Percentiles rank a stretch among this genome's conserved stretches.
Conservation (phyloP, 1,139 yeast genomes). For the Debaryomyces udenii region DNA sequence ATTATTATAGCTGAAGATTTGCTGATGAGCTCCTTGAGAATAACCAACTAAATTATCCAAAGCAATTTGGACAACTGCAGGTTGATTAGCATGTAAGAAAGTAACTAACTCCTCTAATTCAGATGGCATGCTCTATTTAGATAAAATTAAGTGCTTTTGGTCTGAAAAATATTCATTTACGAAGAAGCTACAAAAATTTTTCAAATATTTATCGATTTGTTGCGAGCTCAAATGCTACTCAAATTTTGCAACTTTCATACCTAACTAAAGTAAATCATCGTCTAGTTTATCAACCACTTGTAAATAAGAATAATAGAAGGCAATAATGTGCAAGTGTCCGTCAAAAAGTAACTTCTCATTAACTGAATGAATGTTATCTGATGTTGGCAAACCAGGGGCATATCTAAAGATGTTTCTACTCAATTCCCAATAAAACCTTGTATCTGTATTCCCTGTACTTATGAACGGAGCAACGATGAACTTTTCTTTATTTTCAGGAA, state of each 20-base stretch:
- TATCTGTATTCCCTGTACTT: conserved; percentile 46
- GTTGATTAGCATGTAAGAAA: conserved; percentile 82
- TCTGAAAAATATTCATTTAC: not conserved
- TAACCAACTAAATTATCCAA: conserved; percentile 82
- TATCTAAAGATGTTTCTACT: conserved; percentile 42
- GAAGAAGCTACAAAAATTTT: conserved; percentile 9
- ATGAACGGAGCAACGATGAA: conserved; percentile 38
- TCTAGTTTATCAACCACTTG: conserved; percentile 32
- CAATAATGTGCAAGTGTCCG: conserved; percentile 20
- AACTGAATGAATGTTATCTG: conserved; percentile 34
- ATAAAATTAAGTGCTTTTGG: not conserved
- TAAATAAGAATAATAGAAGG: conserved; percentile 42
- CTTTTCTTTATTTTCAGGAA: conserved; percentile 29
- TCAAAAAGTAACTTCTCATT: conserved; percentile 35
- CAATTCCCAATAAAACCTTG: conserved; percentile 45
- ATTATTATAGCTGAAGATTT: conserved; percentile 70
- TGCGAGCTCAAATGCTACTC: conserved; percentile 3
- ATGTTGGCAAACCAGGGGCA: conserved; percentile 30
- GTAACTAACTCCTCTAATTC: conserved; percentile 72
- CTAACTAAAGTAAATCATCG: conserved; percentile 15
- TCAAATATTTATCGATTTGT: conserved; percentile 6
- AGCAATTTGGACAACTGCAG: conserved; percentile 83
- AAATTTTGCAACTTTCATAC: conserved; percentile 4
- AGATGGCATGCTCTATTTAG: conserved; percentile 54
- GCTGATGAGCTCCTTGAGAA: conserved; percentile 69